A percentile compares a stretch with the other conserved stretches of the same genome.
These are phyloP conservation scores for Colletotrichum magnum DNA, from an alignment of 2,329 filamentous ascomycete species.

Conservation along the genomic window DNA sequence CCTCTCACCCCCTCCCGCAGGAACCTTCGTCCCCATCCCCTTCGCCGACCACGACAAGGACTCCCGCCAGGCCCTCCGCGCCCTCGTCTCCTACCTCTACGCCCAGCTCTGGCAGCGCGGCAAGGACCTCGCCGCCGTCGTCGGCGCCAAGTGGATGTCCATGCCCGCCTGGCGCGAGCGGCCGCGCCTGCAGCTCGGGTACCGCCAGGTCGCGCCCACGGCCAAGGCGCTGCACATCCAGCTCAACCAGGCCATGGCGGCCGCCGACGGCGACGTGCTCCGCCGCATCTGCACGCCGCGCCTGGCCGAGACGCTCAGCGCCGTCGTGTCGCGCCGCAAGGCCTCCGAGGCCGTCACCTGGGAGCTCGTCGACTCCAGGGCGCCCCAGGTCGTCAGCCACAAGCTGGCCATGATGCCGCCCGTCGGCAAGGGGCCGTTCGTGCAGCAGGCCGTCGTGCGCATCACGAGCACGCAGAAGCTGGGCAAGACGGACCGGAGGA, in stretches of 20 bases:
- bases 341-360: constrained; percentile 62
- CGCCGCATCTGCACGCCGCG: constrained; percentile 67
- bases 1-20: constrained; percentile 46
- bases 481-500: constrained; percentile 55
- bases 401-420: constrained; percentile 62
- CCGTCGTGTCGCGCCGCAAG: constrained; percentile 67
- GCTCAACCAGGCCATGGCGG: constrained; percentile 74
- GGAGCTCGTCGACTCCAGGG: constrained; percentile 67
- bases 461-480: constrained; percentile 71
- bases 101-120: constrained; percentile 53
- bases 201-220: constrained; percentile 60
- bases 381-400: constrained; percentile 69
- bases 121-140: constrained; percentile 51
- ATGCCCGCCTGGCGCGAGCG: constrained; percentile 59
- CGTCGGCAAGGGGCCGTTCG: constrained; percentile 52
- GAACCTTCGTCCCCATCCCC: constrained; percentile 63
- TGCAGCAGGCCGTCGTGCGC: constrained; percentile 74
- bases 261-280: constrained; percentile 67
- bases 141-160: constrained; percentile 60
- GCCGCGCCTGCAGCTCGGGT: constrained; percentile 60
- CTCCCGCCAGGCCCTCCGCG: constrained; percentile 37
- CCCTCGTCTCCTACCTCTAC: constrained; percentile 55
- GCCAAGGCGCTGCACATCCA: constrained; percentile 72
- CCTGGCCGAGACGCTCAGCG: constrained; percentile 65
- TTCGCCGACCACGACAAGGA: constrained; percentile 50